phyloP scores from a whole-genome alignment of 2,329 filamentous ascomycete species.

The Alternaria consortialis region DNA sequence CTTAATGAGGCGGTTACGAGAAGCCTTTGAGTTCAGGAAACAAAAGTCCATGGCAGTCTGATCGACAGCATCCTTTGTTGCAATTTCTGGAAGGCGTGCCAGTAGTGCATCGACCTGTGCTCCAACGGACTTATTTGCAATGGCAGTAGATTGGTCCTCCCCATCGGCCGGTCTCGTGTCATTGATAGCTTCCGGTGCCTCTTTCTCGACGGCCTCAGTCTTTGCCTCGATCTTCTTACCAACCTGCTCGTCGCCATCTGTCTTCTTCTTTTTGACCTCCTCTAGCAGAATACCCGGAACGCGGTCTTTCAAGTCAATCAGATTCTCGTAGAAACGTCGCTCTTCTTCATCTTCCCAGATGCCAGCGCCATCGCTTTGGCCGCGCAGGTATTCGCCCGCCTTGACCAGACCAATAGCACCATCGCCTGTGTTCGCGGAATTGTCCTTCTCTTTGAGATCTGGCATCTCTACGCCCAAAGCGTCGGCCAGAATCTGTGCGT shows the following conservation, averaged over 20 bases:
- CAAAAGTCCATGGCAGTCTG: slow-evolving; percentile 96
- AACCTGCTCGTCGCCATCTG: slow-evolving; percentile 80
- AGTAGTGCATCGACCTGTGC: slow-evolving; percentile 94
- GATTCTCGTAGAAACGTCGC: slow-evolving; percentile 95
- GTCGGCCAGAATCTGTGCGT: slow-evolving; percentile 91
- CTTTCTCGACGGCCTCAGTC: slow-evolving; percentile 46
- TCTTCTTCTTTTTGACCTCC: slow-evolving; percentile 93
- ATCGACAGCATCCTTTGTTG: slow-evolving; percentile 89
- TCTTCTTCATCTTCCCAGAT: slow-evolving; percentile 99
- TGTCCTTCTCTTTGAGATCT: slow-evolving; percentile 84
- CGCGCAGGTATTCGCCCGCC: slow-evolving; percentile 89
- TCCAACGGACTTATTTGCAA: slow-evolving; percentile 96
- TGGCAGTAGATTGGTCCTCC: slow-evolving; percentile 90
- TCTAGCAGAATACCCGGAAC: slow-evolving; percentile 94
- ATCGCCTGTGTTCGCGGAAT: slow-evolving; percentile 69
- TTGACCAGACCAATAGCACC: slow-evolving; percentile 92
- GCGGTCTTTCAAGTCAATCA: slow-evolving; percentile 94
- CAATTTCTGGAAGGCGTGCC: slow-evolving; percentile 86
- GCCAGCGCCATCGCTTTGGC: slow-evolving; percentile 86
- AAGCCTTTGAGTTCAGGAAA: slow-evolving; percentile 98
- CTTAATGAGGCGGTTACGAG: slow-evolving; percentile 91
- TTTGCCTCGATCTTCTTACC: slow-evolving; percentile 74
- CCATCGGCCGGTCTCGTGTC: slow-evolving; percentile 63
- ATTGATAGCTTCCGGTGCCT: slow-evolving; percentile 54
- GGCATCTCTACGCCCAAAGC: slow-evolving; percentile 92